Evolutionary conservation across 176 grass and related monocot genomes (phyloP).

Genomic region (Raddia guianensis): DNA sequence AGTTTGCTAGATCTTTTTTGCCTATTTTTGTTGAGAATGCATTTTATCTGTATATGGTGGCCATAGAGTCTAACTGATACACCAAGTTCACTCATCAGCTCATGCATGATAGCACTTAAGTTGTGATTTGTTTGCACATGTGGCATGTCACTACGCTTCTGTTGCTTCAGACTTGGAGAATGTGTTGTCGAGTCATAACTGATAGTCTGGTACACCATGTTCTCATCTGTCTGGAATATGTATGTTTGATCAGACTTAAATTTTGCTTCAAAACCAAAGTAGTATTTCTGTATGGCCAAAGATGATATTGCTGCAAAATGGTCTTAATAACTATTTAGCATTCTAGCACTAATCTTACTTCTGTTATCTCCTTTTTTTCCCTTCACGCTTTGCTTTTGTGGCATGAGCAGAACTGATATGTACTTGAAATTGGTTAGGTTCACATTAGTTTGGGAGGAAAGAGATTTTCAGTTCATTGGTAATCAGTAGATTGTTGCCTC

Average conservation of each 20-base stretch:
- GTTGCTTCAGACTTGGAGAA: neutral
- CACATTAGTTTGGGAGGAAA: neutral
- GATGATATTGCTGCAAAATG: neutral
- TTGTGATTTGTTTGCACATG: neutral
- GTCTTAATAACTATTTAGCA: neutral
- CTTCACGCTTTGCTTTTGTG: constrained; percentile 7
- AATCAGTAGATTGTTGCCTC: neutral
- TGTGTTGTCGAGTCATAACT: neutral
- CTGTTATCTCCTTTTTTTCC: neutral
- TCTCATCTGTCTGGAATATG: constrained; percentile 31
- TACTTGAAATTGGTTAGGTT: neutral
- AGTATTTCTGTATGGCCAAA: neutral
- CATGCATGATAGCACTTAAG: neutral
- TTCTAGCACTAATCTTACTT: neutral
- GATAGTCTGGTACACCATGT: neutral
- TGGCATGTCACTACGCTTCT: neutral
- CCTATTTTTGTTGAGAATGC: constrained; percentile 18
- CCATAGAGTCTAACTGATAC: constrained; percentile 11
- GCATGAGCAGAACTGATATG: neutral
- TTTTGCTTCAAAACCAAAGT: constrained; percentile 25
- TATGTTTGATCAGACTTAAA: constrained; percentile 14
- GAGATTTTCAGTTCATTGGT: neutral
- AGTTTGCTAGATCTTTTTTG: constrained; percentile 2
- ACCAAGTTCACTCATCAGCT: neutral
- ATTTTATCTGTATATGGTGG: neutral